Base-by-base conservation (phyloP, 805 yeast genomes). In the Cyberlindnera mycetangii region DNA sequence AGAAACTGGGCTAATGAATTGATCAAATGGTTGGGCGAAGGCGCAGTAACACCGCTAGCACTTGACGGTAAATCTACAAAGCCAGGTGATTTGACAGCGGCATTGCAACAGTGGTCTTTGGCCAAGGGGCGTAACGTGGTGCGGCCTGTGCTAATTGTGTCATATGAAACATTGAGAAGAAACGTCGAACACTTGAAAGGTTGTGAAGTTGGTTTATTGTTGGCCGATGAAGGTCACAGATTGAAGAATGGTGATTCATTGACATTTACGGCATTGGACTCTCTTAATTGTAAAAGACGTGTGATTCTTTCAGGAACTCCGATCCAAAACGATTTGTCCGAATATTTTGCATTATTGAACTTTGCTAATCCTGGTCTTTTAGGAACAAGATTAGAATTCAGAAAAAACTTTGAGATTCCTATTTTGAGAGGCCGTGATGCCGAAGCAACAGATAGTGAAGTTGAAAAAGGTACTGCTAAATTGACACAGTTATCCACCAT, bases 1-100 rank as follows among this genome's bases (percentile, higher is more conserved):
- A 75, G 89, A 46, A 92, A 92, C 59, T 92, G 99, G 99, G 98
- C 98, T 1, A 92, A 93, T 60, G 99, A 92, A 66, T 78, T 92
- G 41, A 78, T 81, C 32, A 92, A 92, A 64, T 92, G 99, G 99
- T 71, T 92, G 17, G 99, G 99, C 0, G 85, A 84, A 53, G 96
- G 93, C n/a, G 79, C 86, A 0, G 60, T 92, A 7, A 81, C 93
- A 2, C 93, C 97, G 0, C 69, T 93, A 42, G 96, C 97, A 0
- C 81, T 88, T 12, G 98, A 93, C 61, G 99, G 99, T 10, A 90
- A 89, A 59, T 72, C 82, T 31, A 83, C 86, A 8, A 86, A 87
- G 51, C 71, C 83, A 4, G 66, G 76, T 1, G 90, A 86, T 16
- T 76, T 92, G 11, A 79, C 81, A 1, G 74, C 72, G 15, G 83